A percentile compares a stretch with the other conserved stretches of the same genome.
These are phyloP conservation scores for Microsporum ferrugineum DNA, from an alignment of 2,329 filamentous ascomycete species.

Conservation along the genomic window DNA sequence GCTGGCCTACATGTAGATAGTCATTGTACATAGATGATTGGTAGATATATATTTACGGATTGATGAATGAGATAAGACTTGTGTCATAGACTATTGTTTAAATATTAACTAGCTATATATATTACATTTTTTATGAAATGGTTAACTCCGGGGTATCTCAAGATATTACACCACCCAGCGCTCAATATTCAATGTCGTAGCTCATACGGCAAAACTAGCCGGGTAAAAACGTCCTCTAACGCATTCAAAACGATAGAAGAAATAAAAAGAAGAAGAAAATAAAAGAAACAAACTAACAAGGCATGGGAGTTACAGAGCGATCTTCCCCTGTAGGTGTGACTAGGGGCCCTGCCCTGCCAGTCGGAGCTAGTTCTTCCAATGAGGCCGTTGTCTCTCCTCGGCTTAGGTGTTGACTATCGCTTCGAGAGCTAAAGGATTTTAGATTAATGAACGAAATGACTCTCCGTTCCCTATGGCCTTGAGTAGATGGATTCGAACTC, in stretches of 20 bases:
- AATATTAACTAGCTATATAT: background rate
- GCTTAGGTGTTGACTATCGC: background rate
- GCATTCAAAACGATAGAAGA: background rate
- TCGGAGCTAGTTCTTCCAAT: constrained; percentile 1
- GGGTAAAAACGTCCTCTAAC: background rate
- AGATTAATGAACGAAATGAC: background rate
- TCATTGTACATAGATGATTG: background rate
- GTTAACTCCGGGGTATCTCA: background rate
- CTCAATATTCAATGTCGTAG: background rate
- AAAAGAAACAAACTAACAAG: background rate
- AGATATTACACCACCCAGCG: background rate
- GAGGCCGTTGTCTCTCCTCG: background rate
- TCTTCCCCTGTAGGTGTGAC: background rate
- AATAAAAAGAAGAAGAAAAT: background rate
- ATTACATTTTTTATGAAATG: background rate
- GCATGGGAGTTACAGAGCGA: background rate
- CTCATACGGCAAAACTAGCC: background rate
- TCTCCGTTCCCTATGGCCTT: background rate
- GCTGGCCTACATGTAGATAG: background rate
- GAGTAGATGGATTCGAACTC: background rate
- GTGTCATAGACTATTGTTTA: background rate
- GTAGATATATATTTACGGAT: background rate
- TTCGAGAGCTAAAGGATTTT: background rate
- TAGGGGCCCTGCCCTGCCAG: background rate
- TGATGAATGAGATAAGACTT: background rate